A percentile compares a stretch with the other conserved stretches of the same genome.
phyloP scores from a whole-genome alignment of 2,329 filamentous ascomycete genomes.

The Purpureocillium takamizusanense region DNA sequence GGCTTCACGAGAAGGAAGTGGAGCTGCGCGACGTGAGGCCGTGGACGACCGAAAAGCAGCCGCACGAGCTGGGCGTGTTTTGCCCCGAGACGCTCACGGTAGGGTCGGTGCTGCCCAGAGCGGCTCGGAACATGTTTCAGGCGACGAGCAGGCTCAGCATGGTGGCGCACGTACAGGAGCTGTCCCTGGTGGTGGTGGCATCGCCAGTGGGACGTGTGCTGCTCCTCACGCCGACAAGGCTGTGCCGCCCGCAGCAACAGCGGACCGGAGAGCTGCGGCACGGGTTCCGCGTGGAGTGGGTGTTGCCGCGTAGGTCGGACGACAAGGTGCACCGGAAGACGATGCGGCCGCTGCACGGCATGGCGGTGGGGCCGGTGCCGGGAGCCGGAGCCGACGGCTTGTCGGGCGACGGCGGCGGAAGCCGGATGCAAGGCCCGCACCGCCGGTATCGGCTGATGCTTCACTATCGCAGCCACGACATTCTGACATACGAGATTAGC shows the following conservation, averaged over 20 bases:
- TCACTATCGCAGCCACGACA: constrained; percentile 61
- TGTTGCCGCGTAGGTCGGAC: constrained; percentile 37
- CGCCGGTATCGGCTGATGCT: constrained; percentile 59
- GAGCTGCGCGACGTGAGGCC: constrained; percentile 32
- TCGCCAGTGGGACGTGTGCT: constrained; percentile 58
- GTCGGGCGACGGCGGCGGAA: constrained; percentile 12
- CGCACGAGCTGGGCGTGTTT: constrained; percentile 18
- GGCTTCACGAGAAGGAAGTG: constrained; percentile 38
- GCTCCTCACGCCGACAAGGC: constrained; percentile 47
- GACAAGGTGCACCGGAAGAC: constrained; percentile 36
- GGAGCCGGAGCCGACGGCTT: constrained; percentile 19
- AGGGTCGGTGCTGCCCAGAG: constrained; percentile 12
- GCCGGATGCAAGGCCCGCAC: constrained; percentile 14
- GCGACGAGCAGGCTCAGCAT: constrained; percentile 43
- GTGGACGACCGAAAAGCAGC: constrained; percentile 5
- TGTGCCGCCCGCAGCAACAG: constrained; percentile 13
- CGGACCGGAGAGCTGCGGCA: constrained; percentile 18
- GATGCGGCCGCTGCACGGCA: constrained; percentile 50
- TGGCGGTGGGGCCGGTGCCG: constrained; percentile 59
- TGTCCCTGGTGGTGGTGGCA: constrained; percentile 60
- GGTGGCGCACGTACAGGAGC: constrained; percentile 54
- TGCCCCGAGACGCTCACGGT: constrained; percentile 20
- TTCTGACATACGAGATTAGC: constrained; percentile 60
- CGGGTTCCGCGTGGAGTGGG: constrained; percentile 44
- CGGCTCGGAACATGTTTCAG: constrained; percentile 17